phyloP scores from a whole-genome alignment of 2,329 filamentous ascomycete genomes.

The Hypoxylon sp. region DNA sequence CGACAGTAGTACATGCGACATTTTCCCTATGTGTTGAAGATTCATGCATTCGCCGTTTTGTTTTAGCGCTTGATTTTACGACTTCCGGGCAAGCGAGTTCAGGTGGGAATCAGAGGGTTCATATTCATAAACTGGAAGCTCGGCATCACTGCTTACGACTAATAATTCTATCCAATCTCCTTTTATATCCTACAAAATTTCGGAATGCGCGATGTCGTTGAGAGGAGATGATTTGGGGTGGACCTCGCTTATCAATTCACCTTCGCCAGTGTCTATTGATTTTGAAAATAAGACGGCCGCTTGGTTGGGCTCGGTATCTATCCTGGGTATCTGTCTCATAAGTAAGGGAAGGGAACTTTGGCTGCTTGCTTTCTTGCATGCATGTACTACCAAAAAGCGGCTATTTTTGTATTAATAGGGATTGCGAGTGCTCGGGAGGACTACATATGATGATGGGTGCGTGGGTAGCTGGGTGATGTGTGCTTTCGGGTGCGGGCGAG shows the following conservation, averaged over 20 bases:
- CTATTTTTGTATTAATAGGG: conserved; percentile 27
- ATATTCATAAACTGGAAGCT: conserved; percentile 23
- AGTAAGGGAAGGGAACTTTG: conserved; percentile 10
- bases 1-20: conserved; percentile 11
- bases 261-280: neutral
- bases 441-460: conserved; percentile 19
- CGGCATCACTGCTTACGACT: conserved; percentile 42
- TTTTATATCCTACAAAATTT: conserved; percentile 16
- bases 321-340: conserved; percentile 14
- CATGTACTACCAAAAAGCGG: conserved; percentile 18
- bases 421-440: conserved; percentile 16
- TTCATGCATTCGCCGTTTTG: conserved; percentile 30
- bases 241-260: conserved; percentile 6
- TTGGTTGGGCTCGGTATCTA: conserved; percentile 12
- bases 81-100: conserved; percentile 31
- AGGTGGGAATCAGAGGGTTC: conserved; percentile 28
- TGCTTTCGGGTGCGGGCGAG: conserved; percentile 12
- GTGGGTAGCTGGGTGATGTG: neutral
- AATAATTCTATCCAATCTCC: conserved; percentile 29
- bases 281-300: neutral
- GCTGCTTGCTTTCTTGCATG: conserved; percentile 24
- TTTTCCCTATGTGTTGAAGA: conserved; percentile 28
- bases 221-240: neutral
- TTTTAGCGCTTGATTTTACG: conserved; percentile 31
- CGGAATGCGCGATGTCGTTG: conserved; percentile 20